Conservation (phyloP, 345 rosid species). For the Euclidium syriacum region DNA sequence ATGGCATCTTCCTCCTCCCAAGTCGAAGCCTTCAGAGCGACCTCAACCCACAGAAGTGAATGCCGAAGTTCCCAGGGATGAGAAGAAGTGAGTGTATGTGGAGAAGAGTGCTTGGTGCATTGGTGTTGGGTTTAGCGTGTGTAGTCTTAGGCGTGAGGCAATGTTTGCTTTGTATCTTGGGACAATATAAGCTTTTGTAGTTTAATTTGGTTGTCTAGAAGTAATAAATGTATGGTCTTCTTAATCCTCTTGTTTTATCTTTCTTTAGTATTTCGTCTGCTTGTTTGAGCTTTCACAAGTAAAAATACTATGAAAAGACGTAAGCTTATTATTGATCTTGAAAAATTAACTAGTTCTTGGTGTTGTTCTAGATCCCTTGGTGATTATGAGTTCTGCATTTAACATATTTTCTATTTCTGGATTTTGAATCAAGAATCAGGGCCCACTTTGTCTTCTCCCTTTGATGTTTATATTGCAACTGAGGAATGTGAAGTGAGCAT, state of each 20-base stretch:
- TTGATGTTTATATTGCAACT: constrained; percentile 15
- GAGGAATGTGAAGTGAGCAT: background rate
- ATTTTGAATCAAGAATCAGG: background rate
- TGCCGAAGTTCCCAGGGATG: background rate
- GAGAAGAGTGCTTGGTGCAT: constrained; percentile 49
- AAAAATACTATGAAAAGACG: constrained; percentile 41
- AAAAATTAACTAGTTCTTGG: background rate
- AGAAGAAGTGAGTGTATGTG: constrained; percentile 37
- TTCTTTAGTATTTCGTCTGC: background rate
- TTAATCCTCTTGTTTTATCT: constrained; percentile 1
- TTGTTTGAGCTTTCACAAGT: constrained; percentile 30
- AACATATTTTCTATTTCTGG: background rate
- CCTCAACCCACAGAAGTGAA: constrained; percentile 40
- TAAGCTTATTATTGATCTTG: constrained; percentile 8
- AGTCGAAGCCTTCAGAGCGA: constrained; percentile 74
- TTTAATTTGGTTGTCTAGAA: constrained; percentile 13
- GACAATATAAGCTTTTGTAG: constrained; percentile 38
- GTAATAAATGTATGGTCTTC: constrained; percentile 56
- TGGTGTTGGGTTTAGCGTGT: constrained; percentile 54
- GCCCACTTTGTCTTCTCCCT: constrained; percentile 25
- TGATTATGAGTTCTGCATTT: background rate
- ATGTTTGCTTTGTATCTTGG: constrained; percentile 52
- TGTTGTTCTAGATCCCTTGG: background rate
- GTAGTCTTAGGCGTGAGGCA: constrained; percentile 69
- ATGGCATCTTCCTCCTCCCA: constrained; percentile 41